Evolutionary conservation across 108 stramenopile genomes (phyloP).

Genomic region (Nitzschia sp.): DNA sequence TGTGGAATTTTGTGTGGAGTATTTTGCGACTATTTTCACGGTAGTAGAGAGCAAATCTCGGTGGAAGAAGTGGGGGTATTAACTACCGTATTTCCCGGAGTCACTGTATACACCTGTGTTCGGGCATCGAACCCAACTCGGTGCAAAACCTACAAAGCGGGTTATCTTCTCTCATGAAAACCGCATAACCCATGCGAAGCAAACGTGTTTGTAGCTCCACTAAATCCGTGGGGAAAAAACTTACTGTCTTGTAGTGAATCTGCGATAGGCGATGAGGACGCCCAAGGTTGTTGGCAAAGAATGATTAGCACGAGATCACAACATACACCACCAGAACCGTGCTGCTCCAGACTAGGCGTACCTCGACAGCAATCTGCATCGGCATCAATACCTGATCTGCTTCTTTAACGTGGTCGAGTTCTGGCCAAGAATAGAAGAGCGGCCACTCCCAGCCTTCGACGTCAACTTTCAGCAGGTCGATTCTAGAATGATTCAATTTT

Average conservation of each 20-base stretch:
- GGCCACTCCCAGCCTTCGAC: not conserved
- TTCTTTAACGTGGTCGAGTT: not conserved
- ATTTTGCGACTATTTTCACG: too few relatives aligned
- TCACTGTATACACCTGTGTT: too few relatives aligned
- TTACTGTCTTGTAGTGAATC: not conserved
- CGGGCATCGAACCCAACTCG: not conserved
- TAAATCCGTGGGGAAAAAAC: not conserved
- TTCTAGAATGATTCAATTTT: not conserved
- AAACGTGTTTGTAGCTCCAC: not conserved
- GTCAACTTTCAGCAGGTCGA: not conserved
- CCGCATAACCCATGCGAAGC: not conserved
- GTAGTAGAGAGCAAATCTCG: too few relatives aligned
- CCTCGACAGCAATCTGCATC: not conserved
- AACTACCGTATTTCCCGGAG: too few relatives aligned
- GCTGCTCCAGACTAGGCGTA: too few relatives aligned
- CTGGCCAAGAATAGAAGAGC: not conserved
- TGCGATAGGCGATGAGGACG: too few relatives aligned
- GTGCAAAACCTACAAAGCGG: not conserved
- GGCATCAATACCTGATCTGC: not conserved
- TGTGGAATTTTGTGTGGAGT: too few relatives aligned
- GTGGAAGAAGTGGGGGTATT: too few relatives aligned
- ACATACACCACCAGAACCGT: too few relatives aligned
- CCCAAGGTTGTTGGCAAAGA: too few relatives aligned
- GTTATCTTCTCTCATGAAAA: not conserved
- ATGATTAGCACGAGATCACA: too few relatives aligned